Evolutionary conservation across 345 rosid species (phyloP).

Genomic region (Tarenaya hassleriana): DNA sequence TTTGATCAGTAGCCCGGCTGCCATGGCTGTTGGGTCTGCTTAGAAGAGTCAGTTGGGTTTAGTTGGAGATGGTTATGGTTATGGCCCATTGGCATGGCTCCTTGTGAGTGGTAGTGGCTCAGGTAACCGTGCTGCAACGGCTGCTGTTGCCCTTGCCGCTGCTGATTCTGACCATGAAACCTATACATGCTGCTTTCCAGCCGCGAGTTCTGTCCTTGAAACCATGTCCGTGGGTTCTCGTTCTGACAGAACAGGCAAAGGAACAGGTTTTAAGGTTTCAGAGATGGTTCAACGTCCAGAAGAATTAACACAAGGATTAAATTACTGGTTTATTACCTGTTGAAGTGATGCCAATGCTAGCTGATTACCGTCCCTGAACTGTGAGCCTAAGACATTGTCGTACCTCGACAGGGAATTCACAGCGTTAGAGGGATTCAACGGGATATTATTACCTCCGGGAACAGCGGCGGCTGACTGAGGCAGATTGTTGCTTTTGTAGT

Average conservation of each 20-base stretch:
- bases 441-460: conserved; percentile 56
- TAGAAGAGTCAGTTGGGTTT: conserved; percentile 56
- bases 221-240: conserved; percentile 74
- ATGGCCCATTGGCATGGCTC: conserved; percentile 67
- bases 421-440: conserved; percentile 50
- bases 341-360: conserved; percentile 53
- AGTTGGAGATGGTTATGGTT: conserved; percentile 18
- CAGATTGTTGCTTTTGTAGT: too few relatives aligned
- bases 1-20: conserved; percentile 63
- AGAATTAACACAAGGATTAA: background rate
- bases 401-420: conserved; percentile 53
- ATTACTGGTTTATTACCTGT: conserved; percentile 31
- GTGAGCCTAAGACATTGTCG: conserved; percentile 71
- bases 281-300: background rate
- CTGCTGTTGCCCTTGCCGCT: conserved; percentile 23
- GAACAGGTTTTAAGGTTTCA: background rate
- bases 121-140: conserved; percentile 48
- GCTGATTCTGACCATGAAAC: conserved; percentile 89
- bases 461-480: conserved; percentile 62
- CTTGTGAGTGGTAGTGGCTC: conserved; percentile 66
- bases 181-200: conserved; percentile 66
- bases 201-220: conserved; percentile 64
- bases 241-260: conserved; percentile 36
- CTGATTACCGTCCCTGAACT: conserved; percentile 66
- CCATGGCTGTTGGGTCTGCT: conserved; percentile 70